Evolutionary conservation across 257 asterid genomes (phyloP).

Genomic region (Solanum clarkiae): DNA sequence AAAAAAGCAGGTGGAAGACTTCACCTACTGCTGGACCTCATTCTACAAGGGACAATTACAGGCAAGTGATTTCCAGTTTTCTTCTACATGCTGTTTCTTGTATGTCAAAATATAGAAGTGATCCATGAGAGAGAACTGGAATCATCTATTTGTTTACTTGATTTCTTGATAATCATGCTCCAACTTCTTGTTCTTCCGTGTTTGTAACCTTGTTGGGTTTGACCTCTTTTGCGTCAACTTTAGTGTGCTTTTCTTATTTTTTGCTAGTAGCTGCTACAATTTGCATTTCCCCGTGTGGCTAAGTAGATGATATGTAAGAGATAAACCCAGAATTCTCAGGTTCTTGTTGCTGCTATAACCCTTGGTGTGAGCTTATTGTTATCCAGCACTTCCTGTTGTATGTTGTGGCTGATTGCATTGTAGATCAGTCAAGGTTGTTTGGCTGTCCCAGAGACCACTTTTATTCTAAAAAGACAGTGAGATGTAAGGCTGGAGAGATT

Average conservation of each 20-base stretch:
- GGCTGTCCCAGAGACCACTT: not conserved
- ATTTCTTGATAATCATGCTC: not conserved
- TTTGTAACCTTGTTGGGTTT: not conserved
- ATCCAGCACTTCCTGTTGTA: not conserved
- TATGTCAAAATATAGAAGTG: not conserved
- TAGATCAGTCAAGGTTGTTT: not conserved
- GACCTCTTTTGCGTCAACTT: not conserved
- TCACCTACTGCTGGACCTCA: constrained; percentile 74
- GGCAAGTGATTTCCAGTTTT: constrained; percentile 21
- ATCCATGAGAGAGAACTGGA: not conserved
- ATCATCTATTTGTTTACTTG: not conserved
- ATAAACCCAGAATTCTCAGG: not conserved
- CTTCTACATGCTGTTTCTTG: not conserved
- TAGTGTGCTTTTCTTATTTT: not conserved
- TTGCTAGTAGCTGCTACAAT: not conserved
- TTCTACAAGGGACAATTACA: constrained; percentile 54
- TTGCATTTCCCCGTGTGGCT: not conserved
- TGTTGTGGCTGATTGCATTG: not conserved
- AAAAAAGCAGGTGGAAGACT: constrained; percentile 49
- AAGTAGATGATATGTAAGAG: not conserved
- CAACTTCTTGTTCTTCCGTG: not conserved
- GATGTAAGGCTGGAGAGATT: not conserved
- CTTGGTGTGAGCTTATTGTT: not conserved
- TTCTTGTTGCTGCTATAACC: not conserved
- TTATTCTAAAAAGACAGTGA: not conserved